A percentile compares a stretch with the other conserved stretches of the same genome.
Conservation (phyloP, 495 filamentous ascomycete species). For the Hypoxylon fuscum region DNA sequence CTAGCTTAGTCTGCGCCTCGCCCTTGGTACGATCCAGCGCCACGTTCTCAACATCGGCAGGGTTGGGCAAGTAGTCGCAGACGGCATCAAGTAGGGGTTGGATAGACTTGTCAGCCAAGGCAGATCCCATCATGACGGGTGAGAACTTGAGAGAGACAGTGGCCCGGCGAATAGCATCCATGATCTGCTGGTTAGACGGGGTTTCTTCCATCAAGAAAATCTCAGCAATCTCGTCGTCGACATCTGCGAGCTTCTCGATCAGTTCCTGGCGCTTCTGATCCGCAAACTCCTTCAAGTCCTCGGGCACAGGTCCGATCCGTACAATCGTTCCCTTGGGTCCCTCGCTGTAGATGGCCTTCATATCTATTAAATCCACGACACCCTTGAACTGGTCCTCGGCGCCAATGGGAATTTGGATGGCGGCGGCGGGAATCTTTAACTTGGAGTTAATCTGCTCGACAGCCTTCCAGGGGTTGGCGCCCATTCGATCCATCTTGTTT, state of each 20-base stretch:
- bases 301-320: constrained; percentile 79
- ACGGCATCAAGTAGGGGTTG: constrained; percentile 98
- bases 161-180: constrained; percentile 86
- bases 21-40: constrained; percentile 83
- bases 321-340: constrained; percentile 78
- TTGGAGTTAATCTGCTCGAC: constrained; percentile 97
- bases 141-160: constrained; percentile 92
- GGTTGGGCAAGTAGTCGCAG: constrained; percentile 95
- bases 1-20: constrained; percentile 82
- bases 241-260: constrained; percentile 95
- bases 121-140: constrained; percentile 95
- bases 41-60: constrained; percentile 85
- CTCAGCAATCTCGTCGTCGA: constrained; percentile 98
- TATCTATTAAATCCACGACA: constrained; percentile 90
- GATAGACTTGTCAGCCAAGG: constrained; percentile 91
- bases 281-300: constrained; percentile 73
- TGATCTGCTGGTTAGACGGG: constrained; percentile 82
- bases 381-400: constrained; percentile 91
- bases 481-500: constrained; percentile 99
- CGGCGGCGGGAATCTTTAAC: constrained; percentile 89
- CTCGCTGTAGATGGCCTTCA: constrained; percentile 93
- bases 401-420: constrained; percentile 95
- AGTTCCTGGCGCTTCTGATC: constrained; percentile 83
- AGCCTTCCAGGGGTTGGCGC: constrained; percentile 97
- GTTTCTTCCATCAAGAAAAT: constrained; percentile 87